Conservation (phyloP, 768 basidiomycete species). For the Macrolepiota dolichaula region DNA sequence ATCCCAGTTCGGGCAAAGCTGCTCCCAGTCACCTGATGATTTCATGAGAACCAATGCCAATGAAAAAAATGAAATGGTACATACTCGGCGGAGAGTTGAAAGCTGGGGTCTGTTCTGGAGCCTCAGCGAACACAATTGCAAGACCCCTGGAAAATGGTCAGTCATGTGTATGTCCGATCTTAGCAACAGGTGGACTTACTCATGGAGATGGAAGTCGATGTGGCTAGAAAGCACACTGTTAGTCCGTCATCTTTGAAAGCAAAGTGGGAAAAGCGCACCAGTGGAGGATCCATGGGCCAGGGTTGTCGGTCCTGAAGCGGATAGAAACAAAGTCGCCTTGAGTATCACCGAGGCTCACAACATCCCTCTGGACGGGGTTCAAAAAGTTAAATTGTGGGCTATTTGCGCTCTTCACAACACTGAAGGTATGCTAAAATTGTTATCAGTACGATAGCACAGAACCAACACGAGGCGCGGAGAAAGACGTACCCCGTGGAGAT, state of each 20-base stretch:
- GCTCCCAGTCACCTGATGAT: neutral
- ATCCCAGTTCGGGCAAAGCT: neutral
- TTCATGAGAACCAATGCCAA: neutral
- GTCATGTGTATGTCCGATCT: neutral
- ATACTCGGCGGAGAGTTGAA: neutral
- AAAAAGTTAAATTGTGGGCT: slow-evolving; percentile 30
- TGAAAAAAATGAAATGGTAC: neutral
- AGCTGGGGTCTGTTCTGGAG: neutral
- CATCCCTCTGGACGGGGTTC: slow-evolving; percentile 57
- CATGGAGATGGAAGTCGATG: slow-evolving; percentile 34
- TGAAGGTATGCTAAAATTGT: slow-evolving; percentile 27
- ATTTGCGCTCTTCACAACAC: slow-evolving; percentile 38
- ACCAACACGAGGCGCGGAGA: neutral
- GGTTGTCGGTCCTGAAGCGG: slow-evolving; percentile 62
- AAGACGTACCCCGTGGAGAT: slow-evolving; percentile 42
- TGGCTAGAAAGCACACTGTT: slow-evolving; percentile 21
- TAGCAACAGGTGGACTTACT: slow-evolving; percentile 15
- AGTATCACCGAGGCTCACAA: slow-evolving; percentile 35
- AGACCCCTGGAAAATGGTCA: slow-evolving; percentile 10
- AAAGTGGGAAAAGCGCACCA: slow-evolving; percentile 20
- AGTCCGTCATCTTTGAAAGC: neutral
- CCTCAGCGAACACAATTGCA: slow-evolving; percentile 17
- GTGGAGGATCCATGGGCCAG: slow-evolving; percentile 57
- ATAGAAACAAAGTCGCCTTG: slow-evolving; percentile 45
- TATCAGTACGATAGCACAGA: neutral